Evolutionary conservation across 495 filamentous ascomycete genomes (phyloP), one percentile per base, ranked within the genome.

Genomic region (Saxophila tyrrhenica): DNA sequence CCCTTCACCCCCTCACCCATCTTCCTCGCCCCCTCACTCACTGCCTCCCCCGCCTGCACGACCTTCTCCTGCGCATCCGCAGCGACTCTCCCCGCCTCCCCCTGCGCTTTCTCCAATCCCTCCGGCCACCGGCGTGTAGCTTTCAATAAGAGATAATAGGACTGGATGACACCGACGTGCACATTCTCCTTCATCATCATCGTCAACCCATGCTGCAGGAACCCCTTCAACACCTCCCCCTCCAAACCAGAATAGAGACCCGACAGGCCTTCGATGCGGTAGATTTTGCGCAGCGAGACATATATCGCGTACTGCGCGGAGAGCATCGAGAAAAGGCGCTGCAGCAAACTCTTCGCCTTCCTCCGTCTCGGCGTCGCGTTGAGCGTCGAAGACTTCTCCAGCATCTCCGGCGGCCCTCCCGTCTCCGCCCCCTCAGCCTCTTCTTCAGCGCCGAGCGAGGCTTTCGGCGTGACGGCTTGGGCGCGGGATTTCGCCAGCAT

Each of bases 121-220:
- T 60, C 65, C 17, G 68, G 61, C 56, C 62, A 70, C 44, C 57
- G 48, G 54, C 58, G 61, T 52, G 62, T 51, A 19, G 60, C 17
- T 48, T 67, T 67, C 57, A 77, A 50, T 10, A 71, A 47, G 0
- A 67, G 58, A 32, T 74, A 84, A 65, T 91, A 94, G 15, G 80
- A 61, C 55, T 76, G 78, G 21, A 94, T 74, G 54, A 95, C 79
- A 17, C 80, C 59, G n/a, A 75, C 69, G 58, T 95, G 89, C n/a
- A 89, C 79, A 16, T 75, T 69, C 50, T 94, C 85, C 68, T 95
- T 95, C 24, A 86, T 78, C 47, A 94, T 68, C 87, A 94, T 94
- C n/a, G 88, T 89, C 23, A 87, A 78, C 0, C 89, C 90, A 60
- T 94, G 87, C 13, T 79, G 82, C 65, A 95, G 82, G 65, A 95